phyloP scores from a whole-genome alignment of 495 filamentous ascomycete genomes.

The Xylaria acuta region DNA sequence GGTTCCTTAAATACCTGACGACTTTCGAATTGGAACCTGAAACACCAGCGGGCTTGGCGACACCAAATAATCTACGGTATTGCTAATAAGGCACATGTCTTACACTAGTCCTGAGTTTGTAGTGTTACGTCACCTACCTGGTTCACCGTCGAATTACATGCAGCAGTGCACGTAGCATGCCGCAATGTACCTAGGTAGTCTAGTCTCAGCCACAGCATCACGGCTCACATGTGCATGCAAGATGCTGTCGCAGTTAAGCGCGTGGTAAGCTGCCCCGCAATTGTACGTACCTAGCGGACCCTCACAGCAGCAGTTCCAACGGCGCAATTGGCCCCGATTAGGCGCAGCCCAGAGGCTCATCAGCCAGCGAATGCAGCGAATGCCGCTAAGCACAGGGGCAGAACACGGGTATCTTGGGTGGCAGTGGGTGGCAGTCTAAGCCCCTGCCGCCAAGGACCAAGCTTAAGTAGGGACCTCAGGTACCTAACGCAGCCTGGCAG shows the following conservation, averaged over 20 bases:
- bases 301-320: background rate
- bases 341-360: background rate
- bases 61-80: background rate
- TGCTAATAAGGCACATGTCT: background rate
- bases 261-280: slow-evolving; percentile 6
- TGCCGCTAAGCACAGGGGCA: background rate
- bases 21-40: background rate
- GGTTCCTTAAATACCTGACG: background rate
- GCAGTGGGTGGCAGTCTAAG: background rate
- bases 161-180: slow-evolving; percentile 16
- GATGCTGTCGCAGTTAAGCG: background rate
- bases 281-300: background rate
- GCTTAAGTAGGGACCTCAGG: background rate
- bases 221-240: background rate
- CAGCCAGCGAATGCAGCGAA: too few relatives aligned
- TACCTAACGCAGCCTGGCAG: slow-evolving; percentile 1
- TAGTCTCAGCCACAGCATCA: slow-evolving; percentile 12
- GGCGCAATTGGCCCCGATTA: background rate
- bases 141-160: slow-evolving; percentile 2
- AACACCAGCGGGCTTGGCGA: background rate
- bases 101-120: background rate
- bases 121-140: background rate
- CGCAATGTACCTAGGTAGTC: background rate
- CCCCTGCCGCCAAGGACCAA: background rate
- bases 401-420: slow-evolving; percentile 2